Conservation (phyloP, 768 basidiomycete genomes). For the Tulasnella sp. region DNA sequence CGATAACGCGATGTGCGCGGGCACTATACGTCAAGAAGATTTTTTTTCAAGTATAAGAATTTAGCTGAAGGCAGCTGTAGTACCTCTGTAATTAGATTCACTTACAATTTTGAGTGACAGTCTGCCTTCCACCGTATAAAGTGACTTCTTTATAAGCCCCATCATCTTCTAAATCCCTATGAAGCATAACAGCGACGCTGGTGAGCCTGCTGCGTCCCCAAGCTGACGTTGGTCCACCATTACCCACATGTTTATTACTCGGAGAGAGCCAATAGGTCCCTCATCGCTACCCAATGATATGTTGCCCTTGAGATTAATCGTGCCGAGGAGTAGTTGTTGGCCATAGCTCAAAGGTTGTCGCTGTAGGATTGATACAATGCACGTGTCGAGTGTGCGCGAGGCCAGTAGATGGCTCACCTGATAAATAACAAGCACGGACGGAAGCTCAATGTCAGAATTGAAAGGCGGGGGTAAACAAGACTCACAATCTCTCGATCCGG, state of each 20-base stretch:
- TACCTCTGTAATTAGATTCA: no score
- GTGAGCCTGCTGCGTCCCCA: no score
- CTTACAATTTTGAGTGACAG: not conserved
- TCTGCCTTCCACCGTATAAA: not conserved
- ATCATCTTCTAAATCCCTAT: constrained; percentile 6
- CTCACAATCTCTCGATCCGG: not conserved
- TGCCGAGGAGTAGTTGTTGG: not conserved
- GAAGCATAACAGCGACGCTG: not conserved
- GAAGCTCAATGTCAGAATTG: no score
- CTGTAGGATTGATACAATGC: not conserved
- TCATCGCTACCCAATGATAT: not conserved
- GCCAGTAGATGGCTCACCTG: not conserved
- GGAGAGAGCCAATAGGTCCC: not conserved
- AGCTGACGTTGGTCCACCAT: not conserved
- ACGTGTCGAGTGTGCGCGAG: not conserved
- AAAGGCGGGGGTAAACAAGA: no score
- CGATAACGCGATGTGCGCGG: not conserved
- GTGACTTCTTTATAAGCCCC: not conserved
- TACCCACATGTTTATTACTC: not conserved
- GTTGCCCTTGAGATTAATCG: not conserved
- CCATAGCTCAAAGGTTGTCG: not conserved
- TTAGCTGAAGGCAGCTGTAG: not conserved
- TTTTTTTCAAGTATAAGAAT: no score
- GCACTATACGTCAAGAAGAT: not conserved
- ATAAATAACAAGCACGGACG: not conserved